Conservation (phyloP, 2,329 filamentous ascomycete species). For the Geoglossum cookeanum region DNA sequence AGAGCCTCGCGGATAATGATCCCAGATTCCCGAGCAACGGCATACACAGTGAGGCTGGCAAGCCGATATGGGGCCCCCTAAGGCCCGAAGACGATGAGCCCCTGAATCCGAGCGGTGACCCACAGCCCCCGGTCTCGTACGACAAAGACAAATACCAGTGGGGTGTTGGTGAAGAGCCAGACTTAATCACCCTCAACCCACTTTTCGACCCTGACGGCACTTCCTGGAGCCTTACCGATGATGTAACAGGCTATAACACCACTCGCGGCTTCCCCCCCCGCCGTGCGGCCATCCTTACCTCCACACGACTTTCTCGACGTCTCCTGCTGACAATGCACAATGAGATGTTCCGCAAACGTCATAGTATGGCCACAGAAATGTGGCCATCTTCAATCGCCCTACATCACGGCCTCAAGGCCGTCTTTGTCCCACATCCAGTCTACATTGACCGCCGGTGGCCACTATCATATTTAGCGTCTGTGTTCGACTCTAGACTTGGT, state of each 20-base stretch:
- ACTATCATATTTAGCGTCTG: slow-evolving; percentile 30
- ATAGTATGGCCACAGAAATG: slow-evolving; percentile 66
- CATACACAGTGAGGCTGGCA: slow-evolving; percentile 21
- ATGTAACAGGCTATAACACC: slow-evolving; percentile 48
- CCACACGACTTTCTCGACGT: slow-evolving; percentile 45
- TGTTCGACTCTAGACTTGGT: slow-evolving; percentile 35
- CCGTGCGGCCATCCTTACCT: slow-evolving; percentile 52
- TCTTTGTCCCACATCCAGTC: slow-evolving; percentile 41
- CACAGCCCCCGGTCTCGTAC: slow-evolving; percentile 35
- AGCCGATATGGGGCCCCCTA: slow-evolving; percentile 30
- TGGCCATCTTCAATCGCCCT: slow-evolving; percentile 51
- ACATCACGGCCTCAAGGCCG: slow-evolving; percentile 60
- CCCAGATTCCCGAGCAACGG: slow-evolving; percentile 18
- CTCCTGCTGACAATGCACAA: slow-evolving; percentile 56
- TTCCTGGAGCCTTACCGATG: slow-evolving; percentile 52
- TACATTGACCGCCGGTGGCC: slow-evolving; percentile 38
- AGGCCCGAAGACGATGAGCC: slow-evolving; percentile 19
- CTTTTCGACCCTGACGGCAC: slow-evolving; percentile 53
- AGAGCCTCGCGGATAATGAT: slow-evolving; percentile 13
- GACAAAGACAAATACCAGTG: slow-evolving; percentile 37
- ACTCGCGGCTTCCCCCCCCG: slow-evolving; percentile 36
- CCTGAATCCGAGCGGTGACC: slow-evolving; percentile 31
- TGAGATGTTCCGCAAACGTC: slow-evolving; percentile 46
- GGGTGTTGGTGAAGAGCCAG: slow-evolving; percentile 52
- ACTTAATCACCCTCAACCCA: slow-evolving; percentile 60